phyloP scores from a whole-genome alignment of 805 yeast genomes.

The Metschnikowia anglica region DNA sequence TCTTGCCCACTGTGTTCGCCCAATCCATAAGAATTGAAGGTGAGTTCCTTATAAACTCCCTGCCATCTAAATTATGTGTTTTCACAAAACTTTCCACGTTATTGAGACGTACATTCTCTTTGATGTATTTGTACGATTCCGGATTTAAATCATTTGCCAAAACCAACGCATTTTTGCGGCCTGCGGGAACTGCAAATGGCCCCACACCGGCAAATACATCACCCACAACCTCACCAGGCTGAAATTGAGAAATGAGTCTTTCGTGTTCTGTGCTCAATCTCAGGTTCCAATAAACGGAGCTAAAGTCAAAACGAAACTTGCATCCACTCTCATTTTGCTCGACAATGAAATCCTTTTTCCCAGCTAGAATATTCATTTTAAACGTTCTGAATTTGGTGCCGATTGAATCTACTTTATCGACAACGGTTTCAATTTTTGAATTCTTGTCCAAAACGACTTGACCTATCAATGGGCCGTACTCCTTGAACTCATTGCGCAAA shows the following conservation, averaged over 20 bases:
- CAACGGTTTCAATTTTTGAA: constrained; percentile 79
- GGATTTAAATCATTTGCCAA: constrained; percentile 95
- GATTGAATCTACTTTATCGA: constrained; percentile 84
- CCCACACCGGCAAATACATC: constrained; percentile 99
- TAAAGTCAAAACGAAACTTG: constrained; percentile 80
- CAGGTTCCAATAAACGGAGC: constrained; percentile 96
- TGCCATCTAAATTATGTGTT: constrained; percentile 76
- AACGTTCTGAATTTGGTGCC: constrained; percentile 89
- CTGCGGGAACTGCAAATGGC: constrained; percentile 96
- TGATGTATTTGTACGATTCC: constrained; percentile 69
- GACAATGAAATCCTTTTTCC: constrained; percentile 70
- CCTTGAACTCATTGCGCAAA: constrained; percentile 77
- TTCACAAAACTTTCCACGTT: constrained; percentile 58
- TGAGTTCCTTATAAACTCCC: constrained; percentile 69
- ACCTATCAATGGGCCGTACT: constrained; percentile 79
- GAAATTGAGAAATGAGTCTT: constrained; percentile 62
- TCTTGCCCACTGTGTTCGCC: constrained; percentile 32
- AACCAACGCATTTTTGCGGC: constrained; percentile 73
- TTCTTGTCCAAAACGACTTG: constrained; percentile 88
- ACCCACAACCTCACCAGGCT: constrained; percentile 72
- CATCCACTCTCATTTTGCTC: constrained; percentile 89
- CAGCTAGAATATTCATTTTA: constrained; percentile 91
- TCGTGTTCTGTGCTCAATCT: constrained; percentile 92
- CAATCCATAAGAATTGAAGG: constrained; percentile 52
- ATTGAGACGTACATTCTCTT: constrained; percentile 62